A percentile compares a stretch with the other conserved stretches of the same genome.
Conservation (phyloP, 1,284 basidiomycete species). For the Tilletia caries region DNA sequence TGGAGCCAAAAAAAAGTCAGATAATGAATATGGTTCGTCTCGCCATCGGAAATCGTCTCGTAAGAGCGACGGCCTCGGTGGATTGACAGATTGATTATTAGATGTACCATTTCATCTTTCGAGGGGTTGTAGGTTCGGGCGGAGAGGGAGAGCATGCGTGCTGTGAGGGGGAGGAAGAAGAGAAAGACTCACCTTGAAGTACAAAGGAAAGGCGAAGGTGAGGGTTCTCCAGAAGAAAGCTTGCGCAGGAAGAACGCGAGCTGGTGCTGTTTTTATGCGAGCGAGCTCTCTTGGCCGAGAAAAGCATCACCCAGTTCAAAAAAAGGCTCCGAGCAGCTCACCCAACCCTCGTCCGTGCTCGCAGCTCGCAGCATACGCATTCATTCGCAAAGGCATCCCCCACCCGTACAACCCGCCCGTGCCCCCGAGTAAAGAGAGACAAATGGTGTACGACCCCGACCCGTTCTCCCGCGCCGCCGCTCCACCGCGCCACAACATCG, state of each 20-base stretch:
- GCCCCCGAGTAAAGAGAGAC: too few relatives aligned
- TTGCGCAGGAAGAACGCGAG: not conserved
- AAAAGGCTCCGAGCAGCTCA: not conserved
- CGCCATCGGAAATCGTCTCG: not conserved
- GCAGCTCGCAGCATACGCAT: too few relatives aligned
- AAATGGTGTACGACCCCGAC: conserved; percentile 3
- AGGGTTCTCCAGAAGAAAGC: not conserved
- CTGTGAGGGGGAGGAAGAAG: not conserved
- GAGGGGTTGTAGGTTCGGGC: too few relatives aligned
- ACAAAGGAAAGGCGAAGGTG: too few relatives aligned
- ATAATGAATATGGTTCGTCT: not conserved
- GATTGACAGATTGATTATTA: conserved; percentile 12
- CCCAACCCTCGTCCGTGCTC: too few relatives aligned
- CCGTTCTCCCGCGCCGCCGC: not conserved
- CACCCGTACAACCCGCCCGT: not conserved
- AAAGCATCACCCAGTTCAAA: too few relatives aligned
- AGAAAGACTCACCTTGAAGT: not conserved
- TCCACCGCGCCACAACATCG: conserved; percentile 3
- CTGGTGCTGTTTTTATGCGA: too few relatives aligned
- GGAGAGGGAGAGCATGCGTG: too few relatives aligned
- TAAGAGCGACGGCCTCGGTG: not conserved
- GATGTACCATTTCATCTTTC: not conserved
- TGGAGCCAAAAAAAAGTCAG: not conserved
- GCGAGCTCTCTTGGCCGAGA: too few relatives aligned
- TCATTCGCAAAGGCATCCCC: too few relatives aligned